Percentiles rank a stretch among this genome's conserved stretches.
These are phyloP conservation scores for Xerocomus nothofagi DNA, from an alignment of 1,284 basidiomycete genomes.

Conservation along the genomic window DNA sequence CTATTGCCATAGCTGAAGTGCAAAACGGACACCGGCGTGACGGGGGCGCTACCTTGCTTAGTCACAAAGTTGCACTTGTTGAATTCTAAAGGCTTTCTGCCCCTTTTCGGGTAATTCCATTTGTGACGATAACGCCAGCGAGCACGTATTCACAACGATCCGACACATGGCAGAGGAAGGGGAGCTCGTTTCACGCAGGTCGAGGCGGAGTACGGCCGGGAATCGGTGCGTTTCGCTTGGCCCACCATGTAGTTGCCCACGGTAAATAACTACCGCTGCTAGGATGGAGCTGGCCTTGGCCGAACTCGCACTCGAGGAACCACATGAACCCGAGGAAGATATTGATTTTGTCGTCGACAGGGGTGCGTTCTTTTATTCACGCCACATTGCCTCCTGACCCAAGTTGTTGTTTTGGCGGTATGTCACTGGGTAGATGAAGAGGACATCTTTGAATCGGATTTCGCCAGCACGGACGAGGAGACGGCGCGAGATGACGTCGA, in stretches of 20 bases:
- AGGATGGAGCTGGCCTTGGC: constrained; percentile 77
- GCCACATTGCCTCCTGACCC: neutral
- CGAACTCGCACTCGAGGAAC: constrained; percentile 63
- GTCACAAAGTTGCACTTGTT: too few species aligned
- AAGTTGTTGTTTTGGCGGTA: neutral
- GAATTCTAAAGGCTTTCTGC: neutral
- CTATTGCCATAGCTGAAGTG: too few species aligned
- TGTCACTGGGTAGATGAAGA: constrained; percentile 57
- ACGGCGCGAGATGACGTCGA: constrained; percentile 52
- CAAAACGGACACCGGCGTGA: too few species aligned
- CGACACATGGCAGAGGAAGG: constrained; percentile 43
- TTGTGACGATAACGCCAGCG: too few species aligned
- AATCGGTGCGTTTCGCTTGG: constrained; percentile 50
- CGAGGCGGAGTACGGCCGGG: constrained; percentile 70
- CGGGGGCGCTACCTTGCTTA: too few species aligned
- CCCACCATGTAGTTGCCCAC: neutral
- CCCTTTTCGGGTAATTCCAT: neutral
- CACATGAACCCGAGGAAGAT: constrained; percentile 67
- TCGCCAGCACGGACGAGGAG: constrained; percentile 79
- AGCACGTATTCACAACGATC: neutral
- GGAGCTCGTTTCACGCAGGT: constrained; percentile 55
- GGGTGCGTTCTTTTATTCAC: constrained; percentile 38
- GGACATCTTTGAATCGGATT: constrained; percentile 78
- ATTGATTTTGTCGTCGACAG: constrained; percentile 65
- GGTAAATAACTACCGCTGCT: constrained; percentile 6